phyloP scores from a whole-genome alignment of 805 yeast species.

The Yamadazyma olivae region DNA sequence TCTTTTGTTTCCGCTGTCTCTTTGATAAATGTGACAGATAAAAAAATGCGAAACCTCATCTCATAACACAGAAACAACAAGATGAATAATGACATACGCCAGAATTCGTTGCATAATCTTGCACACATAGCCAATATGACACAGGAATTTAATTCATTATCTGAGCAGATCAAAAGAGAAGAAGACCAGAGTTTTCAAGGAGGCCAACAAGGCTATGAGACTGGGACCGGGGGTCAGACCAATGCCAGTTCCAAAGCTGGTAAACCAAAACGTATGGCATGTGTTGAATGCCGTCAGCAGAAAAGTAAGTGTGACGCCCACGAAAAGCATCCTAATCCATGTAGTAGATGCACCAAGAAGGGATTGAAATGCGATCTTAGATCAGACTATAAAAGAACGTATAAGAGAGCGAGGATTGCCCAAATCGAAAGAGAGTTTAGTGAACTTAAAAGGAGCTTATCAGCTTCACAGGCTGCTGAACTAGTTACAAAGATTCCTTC shows the following conservation, averaged over 20 bases:
- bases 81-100: conserved; percentile 6
- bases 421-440: conserved; percentile 78
- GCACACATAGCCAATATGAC: conserved; percentile 45
- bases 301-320: conserved; percentile 88
- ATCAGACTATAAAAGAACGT: conserved; percentile 83
- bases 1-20: background rate
- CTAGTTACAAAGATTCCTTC: conserved; percentile 25
- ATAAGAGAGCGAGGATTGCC: conserved; percentile 81
- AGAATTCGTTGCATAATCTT: conserved; percentile 35
- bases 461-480: conserved; percentile 30
- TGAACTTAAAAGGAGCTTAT: conserved; percentile 58
- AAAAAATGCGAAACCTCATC: conserved; percentile 2
- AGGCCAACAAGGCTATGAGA: background rate
- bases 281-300: conserved; percentile 95
- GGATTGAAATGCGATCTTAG: conserved; percentile 69
- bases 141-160: conserved; percentile 33
- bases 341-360: conserved; percentile 76
- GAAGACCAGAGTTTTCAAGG: conserved; percentile 8
- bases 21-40: background rate
- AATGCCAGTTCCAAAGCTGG: conserved; percentile 6
- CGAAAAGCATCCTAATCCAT: conserved; percentile 71
- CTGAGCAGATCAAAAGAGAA: conserved; percentile 19
- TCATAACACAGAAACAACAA: background rate
- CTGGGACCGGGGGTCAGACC: background rate
- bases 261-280: conserved; percentile 66